Conservation (phyloP, 352 stramenopile species). For the Phytophthora vignae region DNA sequence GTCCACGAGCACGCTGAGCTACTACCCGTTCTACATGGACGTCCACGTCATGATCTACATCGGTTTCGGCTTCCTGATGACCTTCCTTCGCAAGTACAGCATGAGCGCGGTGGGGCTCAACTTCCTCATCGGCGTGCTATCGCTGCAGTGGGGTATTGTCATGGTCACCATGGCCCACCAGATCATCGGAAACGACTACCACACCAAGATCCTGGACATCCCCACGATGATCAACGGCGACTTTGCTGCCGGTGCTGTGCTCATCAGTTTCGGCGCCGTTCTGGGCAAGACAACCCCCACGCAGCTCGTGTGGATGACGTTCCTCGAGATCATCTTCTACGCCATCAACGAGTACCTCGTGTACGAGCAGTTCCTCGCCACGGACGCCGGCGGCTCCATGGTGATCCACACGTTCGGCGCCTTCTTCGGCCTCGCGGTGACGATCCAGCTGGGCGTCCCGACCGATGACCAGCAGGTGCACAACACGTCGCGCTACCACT, state of each 20-base stretch:
- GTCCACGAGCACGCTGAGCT: conserved; percentile 10
- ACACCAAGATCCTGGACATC: conserved; percentile 65
- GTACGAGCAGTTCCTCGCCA: conserved; percentile 57
- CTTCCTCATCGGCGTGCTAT: conserved; percentile 76
- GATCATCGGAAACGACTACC: conserved; percentile 54
- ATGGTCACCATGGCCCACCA: conserved; percentile 68
- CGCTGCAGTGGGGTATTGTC: conserved; percentile 77
- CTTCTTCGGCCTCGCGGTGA: conserved; percentile 82
- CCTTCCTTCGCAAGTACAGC: conserved; percentile 87
- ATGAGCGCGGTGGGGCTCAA: conserved; percentile 80
- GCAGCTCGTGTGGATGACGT: conserved; percentile 80
- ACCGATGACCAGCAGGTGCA: conserved; percentile 44
- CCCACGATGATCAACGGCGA: conserved; percentile 79
- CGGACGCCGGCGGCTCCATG: conserved; percentile 84
- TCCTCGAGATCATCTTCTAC: conserved; percentile 82
- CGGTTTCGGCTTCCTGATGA: conserved; percentile 91
- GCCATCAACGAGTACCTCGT: conserved; percentile 84
- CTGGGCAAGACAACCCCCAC: conserved; percentile 80
- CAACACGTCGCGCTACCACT: conserved; percentile 75
- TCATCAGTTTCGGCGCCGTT: conserved; percentile 85
- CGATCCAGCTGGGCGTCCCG: conserved; percentile 63
- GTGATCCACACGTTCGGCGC: conserved; percentile 89
- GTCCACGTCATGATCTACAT: conserved; percentile 90
- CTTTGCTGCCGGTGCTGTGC: conserved; percentile 76
- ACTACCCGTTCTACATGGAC: conserved; percentile 79